These are phyloP conservation scores for Maudiozyma serrabonitensis DNA, from an alignment of 805 yeast species.

Conservation along the genomic window DNA sequence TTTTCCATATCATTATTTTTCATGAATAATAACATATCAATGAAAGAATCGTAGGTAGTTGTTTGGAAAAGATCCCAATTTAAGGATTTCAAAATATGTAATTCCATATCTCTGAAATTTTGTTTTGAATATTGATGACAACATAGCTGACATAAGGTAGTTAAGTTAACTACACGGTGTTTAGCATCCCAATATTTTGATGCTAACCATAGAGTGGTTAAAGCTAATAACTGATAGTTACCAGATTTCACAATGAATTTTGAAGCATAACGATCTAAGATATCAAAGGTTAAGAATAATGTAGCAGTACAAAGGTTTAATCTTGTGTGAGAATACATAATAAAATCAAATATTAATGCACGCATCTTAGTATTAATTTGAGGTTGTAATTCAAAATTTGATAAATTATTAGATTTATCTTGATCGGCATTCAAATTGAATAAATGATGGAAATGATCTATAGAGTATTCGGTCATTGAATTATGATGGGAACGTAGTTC, in stretches of 20 bases:
- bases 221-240: constrained; percentile 78
- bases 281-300: constrained; percentile 54
- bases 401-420: constrained; percentile 6
- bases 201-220: constrained; percentile 85
- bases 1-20: constrained; percentile 6
- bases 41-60: constrained; percentile 53
- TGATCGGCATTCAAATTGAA: constrained; percentile 8
- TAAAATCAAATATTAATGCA: constrained; percentile 68
- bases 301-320: constrained; percentile 55
- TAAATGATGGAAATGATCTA: constrained; percentile 31
- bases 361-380: constrained; percentile 47
- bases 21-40: constrained; percentile 41
- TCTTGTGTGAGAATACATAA: constrained; percentile 61
- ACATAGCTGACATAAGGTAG: constrained; percentile 45
- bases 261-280: constrained; percentile 81
- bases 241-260: constrained; percentile 68
- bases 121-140: constrained; percentile 47
- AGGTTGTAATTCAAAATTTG: constrained; percentile 31
- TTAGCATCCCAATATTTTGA: constrained; percentile 67
- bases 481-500: constrained; percentile 39
- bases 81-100: constrained; percentile 51
- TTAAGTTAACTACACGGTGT: constrained; percentile 47
- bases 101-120: constrained; percentile 58
- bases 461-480: constrained; percentile 37
- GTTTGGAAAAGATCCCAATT: constrained; percentile 51